phyloP scores from a whole-genome alignment of 495 filamentous ascomycete genomes.

The Penicillium desertorum region DNA sequence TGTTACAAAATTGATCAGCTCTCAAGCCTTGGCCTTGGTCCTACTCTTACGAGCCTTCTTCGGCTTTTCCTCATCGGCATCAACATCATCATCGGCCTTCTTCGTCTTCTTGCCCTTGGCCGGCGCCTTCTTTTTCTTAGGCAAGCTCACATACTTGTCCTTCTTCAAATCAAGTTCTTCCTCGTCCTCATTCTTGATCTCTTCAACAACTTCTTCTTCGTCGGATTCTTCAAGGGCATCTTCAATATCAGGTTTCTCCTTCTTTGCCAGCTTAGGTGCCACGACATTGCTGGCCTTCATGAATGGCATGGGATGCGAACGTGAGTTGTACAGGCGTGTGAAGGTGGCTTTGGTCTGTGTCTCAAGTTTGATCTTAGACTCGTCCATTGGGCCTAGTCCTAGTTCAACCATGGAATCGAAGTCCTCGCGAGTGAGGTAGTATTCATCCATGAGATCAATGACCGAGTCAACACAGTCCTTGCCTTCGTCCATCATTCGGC shows the following conservation, averaged over 20 bases:
- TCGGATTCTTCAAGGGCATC: constrained; percentile 94
- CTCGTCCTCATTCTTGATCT: constrained; percentile 60
- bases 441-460: constrained; percentile 93
- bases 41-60: constrained; percentile 51
- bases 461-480: constrained; percentile 71
- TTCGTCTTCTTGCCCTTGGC: constrained; percentile 57
- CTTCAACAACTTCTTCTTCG: constrained; percentile 61
- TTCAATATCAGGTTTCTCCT: constrained; percentile 88
- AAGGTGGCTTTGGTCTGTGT: constrained; percentile 84
- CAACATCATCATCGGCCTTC: constrained; percentile 46
- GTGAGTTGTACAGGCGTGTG: constrained; percentile 83
- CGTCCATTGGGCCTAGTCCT: constrained; percentile 78
- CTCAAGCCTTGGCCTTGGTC: constrained; percentile 43
- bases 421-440: constrained; percentile 94
- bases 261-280: constrained; percentile 65
- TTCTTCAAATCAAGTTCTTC: constrained; percentile 79
- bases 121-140: constrained; percentile 71
- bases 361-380: constrained; percentile 72
- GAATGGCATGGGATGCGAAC: constrained; percentile 88
- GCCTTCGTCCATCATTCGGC: constrained; percentile 66
- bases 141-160: constrained; percentile 93
- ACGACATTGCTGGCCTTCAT: constrained; percentile 84
- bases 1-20: constrained; percentile 12
- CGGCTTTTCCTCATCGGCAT: constrained; percentile 49
- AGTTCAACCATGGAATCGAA: constrained; percentile 91